phyloP scores from a whole-genome alignment of 2,329 filamentous ascomycete genomes.

The Cadophora sp. region DNA sequence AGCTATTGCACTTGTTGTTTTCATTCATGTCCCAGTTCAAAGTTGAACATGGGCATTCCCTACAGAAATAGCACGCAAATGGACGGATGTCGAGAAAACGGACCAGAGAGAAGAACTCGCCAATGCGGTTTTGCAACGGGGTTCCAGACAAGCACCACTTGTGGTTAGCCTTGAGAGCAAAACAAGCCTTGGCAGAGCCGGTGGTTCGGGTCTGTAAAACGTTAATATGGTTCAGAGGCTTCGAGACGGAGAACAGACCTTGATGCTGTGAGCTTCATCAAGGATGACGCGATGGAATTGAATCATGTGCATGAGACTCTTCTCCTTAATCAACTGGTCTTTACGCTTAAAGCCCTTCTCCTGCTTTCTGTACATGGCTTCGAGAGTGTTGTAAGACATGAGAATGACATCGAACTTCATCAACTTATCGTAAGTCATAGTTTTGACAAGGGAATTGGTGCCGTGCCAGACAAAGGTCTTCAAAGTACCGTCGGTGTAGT shows the following conservation, averaged over 20 bases:
- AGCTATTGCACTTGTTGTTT: conserved; percentile 73
- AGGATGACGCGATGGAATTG: conserved; percentile 90
- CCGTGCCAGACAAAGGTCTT: conserved; percentile 93
- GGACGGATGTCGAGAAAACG: conserved; percentile 89
- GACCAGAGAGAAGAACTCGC: conserved; percentile 94
- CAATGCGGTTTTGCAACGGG: conserved; percentile 94
- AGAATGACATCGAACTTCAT: conserved; percentile 91
- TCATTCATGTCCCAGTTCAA: conserved; percentile 84
- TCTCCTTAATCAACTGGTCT: conserved; percentile 80
- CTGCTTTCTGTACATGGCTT: conserved; percentile 92
- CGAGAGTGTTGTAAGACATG: conserved; percentile 93
- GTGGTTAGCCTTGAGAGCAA: conserved; percentile 84
- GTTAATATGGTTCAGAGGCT: conserved; percentile 35
- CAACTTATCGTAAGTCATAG: conserved; percentile 74
- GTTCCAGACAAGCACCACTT: conserved; percentile 97
- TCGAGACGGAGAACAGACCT: conserved; percentile 51
- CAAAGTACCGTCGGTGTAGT: conserved; percentile 84
- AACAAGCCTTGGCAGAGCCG: conserved; percentile 93
- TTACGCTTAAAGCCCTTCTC: conserved; percentile 87
- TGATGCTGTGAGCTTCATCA: conserved; percentile 96
- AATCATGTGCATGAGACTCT: conserved; percentile 81
- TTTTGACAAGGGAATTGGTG: conserved; percentile 83
- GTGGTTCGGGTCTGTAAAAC: conserved; percentile 72
- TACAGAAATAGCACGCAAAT: conserved; percentile 95
- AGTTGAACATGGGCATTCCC: conserved; percentile 79